Conservation (phyloP, 2,329 filamentous ascomycete genomes). For the Fusarium sublunatum region DNA sequence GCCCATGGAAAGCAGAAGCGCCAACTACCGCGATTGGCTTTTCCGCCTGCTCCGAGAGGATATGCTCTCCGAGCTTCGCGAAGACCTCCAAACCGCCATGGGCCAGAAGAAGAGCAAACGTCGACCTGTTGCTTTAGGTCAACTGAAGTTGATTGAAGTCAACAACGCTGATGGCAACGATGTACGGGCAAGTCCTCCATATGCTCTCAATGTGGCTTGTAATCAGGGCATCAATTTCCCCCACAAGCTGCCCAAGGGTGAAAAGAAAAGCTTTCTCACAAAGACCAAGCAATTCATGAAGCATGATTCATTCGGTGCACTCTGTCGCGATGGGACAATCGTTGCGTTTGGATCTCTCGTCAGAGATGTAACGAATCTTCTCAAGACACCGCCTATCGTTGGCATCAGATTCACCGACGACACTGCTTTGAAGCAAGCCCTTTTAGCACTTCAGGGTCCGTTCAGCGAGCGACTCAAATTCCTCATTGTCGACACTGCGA, state of each 20-base stretch:
- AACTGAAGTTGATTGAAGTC: constrained; percentile 54
- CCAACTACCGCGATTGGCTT: constrained; percentile 73
- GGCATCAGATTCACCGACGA: constrained; percentile 63
- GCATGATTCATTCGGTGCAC: constrained; percentile 70
- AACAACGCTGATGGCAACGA: constrained; percentile 47
- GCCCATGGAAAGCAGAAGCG: constrained; percentile 52
- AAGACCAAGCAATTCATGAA: constrained; percentile 64
- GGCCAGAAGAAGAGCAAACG: constrained; percentile 60
- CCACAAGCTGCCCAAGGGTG: constrained; percentile 36
- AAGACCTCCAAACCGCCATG: constrained; percentile 65
- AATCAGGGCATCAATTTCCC: constrained; percentile 60
- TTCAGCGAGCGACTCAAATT: constrained; percentile 54
- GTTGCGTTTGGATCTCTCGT: constrained; percentile 70
- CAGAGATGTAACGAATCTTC: constrained; percentile 61
- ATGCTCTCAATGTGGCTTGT: constrained; percentile 55
- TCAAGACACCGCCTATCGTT: constrained; percentile 57
- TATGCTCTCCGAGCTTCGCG: constrained; percentile 73
- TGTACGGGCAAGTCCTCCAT: constrained; percentile 42
- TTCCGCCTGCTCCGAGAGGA: constrained; percentile 79
- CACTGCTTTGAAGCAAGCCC: constrained; percentile 57
- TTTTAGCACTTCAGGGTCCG: constrained; percentile 56
- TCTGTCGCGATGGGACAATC: constrained; percentile 63
- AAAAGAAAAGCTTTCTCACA: constrained; percentile 58
- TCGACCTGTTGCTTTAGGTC: constrained; percentile 54
- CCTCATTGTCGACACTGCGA: constrained; percentile 70